Evolutionary conservation across 495 filamentous ascomycete genomes (phyloP), one percentile per base, ranked within the genome.

Genomic region (Lophiotrema nucula): DNA sequence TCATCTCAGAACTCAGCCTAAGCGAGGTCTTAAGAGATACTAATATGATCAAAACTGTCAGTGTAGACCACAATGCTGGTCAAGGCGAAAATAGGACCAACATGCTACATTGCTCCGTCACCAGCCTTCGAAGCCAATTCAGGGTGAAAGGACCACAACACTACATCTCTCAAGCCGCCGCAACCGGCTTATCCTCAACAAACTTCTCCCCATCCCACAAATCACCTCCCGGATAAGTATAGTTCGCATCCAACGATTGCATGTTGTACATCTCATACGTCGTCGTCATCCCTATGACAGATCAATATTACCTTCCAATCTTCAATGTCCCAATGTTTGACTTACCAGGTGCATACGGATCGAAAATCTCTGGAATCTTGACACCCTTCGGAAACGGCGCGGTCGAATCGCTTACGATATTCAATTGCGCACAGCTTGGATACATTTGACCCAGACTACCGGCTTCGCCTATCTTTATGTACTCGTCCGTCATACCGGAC

Each of bases 401-500:
- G 11, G 2, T 37, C 1, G 24, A 27, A 2, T 51, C 47, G 45
- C 55, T 51, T 23, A 25, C 46, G 13, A 58, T 28, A 21, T 58
- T 28, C 2, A 58, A 15, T 19, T 58, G 55, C 55, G 37, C 55
- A 37, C 55, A 58, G 44, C 46, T 51, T 21, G 55, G 55, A 25
- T 58, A 58, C 55, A 58, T 51, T 19, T 58, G 39, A 12, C 4
- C 31, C n/a, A 39, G 21, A 33, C 31, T 48, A n/a, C n/a, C n/a
- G n/a, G n/a, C n/a, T n/a, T 31, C 27, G 2, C 23, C 22, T 2
- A 41, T 4, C 21, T 35, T 42, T 13, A 28, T 22, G 46, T 51
- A 43, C 4, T 43, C 15, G 21, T 16, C 15, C 19, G 24, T 16
- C 25, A 50, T 15, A 5, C 37, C 55, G 19, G 55, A 51, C 46